Base-by-base conservation (phyloP, 208 protist species). In the Porcisia hertigi region DNA sequence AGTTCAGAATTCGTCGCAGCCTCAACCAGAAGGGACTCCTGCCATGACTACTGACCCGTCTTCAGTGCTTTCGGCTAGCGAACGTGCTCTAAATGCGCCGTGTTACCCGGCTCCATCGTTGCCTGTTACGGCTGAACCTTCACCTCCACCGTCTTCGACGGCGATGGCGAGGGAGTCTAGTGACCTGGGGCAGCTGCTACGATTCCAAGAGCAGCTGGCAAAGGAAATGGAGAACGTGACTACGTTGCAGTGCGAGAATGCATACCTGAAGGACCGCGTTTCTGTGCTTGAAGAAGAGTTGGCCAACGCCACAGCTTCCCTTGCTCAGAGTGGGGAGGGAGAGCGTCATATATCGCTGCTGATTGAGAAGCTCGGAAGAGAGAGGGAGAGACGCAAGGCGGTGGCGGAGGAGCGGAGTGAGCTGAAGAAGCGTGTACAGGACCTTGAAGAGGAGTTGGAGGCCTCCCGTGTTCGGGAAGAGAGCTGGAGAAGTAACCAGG, bases 171-270 rank as follows among this genome's bases (percentile, higher is more conserved):
- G 43, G 39, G 70, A 77, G 30, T 60, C 47, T 23, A 58, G 45
- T 5, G 72, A 82, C 52, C 59, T 72, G 7, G 74, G 71, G 0
- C 88, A 93, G 69, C 76, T 94, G 25, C 80, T 94, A 18, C 88
- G 87, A 34, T 91, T 93, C 55, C 89, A 96, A 69, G 82, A 80
- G 49, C 81, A 88, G 65, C 73, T 94, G 11, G 87, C 88, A 4
- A 88, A 90, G 58, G 89, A 94, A 79, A 92, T 94, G 89, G 82
- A 88, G 57, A 71, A 57, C 12, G 79, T 75, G 9, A 53, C 73
- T 12, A 45, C n/a, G 36, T 70, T 95, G 25, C 73, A 80, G 36
- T 54, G 76, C 7, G 77, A 86, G 47, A 93, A 90, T 49, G 41
- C 75, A 1, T 20, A 36, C 3, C 75, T 90, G 67, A 58, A 67